Evolutionary conservation across 2,329 filamentous ascomycete genomes (phyloP).

Genomic region (Scedosporium apiospermum): DNA sequence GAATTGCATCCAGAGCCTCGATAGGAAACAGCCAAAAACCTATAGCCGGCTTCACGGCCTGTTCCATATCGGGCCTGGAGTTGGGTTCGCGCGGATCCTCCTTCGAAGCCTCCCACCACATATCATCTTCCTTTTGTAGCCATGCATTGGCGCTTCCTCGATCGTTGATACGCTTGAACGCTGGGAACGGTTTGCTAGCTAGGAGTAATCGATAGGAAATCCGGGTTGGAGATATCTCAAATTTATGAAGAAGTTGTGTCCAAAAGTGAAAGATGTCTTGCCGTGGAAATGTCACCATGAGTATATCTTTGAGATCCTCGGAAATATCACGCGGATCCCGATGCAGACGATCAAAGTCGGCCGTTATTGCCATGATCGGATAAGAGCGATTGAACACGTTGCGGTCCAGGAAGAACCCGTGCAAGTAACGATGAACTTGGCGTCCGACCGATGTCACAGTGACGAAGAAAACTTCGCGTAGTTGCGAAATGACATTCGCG

Average conservation of each 20-base stretch:
- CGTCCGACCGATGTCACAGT: not conserved
- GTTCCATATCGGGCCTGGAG: not conserved
- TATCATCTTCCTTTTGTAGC: not conserved
- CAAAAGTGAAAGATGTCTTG: not conserved
- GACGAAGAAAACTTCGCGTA: not conserved
- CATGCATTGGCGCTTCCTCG: not conserved
- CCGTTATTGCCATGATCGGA: not conserved
- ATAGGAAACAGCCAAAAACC: slow-evolving; percentile 1
- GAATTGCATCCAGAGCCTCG: not conserved
- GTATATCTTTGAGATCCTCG: not conserved
- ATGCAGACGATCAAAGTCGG: not conserved
- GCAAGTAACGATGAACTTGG: not conserved
- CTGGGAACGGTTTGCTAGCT: not conserved
- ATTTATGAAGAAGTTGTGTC: not conserved
- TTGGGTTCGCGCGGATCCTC: not conserved
- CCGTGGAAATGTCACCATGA: not conserved
- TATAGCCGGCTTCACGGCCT: not conserved
- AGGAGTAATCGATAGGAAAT: not conserved
- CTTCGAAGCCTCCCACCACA: not conserved
- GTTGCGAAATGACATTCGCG: not conserved
- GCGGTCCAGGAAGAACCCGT: not conserved
- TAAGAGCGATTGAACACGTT: not conserved
- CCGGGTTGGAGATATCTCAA: not conserved
- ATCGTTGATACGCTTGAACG: not conserved
- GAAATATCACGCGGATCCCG: not conserved